Percentiles rank a stretch among this genome's conserved stretches.
These are phyloP conservation scores for Malbranchea zuffiana DNA, from an alignment of 2,329 filamentous ascomycete genomes.

Conservation along the genomic window DNA sequence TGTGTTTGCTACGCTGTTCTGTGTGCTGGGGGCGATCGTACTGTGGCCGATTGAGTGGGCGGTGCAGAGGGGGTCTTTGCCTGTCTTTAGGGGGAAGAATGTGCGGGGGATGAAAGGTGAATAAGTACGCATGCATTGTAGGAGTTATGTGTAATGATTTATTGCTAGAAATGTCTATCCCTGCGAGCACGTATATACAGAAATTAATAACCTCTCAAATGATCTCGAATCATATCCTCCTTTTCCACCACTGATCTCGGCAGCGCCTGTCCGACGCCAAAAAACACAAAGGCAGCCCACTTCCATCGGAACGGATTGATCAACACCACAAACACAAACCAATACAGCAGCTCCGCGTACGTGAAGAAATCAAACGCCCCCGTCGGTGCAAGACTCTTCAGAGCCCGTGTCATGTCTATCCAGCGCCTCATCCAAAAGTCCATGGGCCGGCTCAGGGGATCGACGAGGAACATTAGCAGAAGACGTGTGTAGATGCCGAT, in stretches of 20 bases:
- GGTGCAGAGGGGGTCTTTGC: conserved; percentile 31
- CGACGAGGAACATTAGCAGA: conserved; percentile 73
- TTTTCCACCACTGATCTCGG: conserved; percentile 55
- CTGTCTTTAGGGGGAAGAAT: neutral
- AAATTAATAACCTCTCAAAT: neutral
- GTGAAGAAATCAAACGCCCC: conserved; percentile 84
- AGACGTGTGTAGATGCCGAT: conserved; percentile 84
- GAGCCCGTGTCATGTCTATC: conserved; percentile 68
- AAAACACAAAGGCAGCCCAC: conserved; percentile 75
- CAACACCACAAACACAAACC: conserved; percentile 67
- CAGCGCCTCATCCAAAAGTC: conserved; percentile 69
- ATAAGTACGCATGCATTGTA: neutral
- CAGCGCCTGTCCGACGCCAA: conserved; percentile 57
- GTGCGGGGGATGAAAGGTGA: neutral
- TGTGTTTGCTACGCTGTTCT: conserved; percentile 53
- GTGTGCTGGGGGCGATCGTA: conserved; percentile 47
- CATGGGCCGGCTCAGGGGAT: conserved; percentile 62
- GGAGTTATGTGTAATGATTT: neutral
- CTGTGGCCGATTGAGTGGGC: conserved; percentile 42
- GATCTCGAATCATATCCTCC: conserved; percentile 51
- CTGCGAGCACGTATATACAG: neutral
- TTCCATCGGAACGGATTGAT: conserved; percentile 87
- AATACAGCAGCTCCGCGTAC: conserved; percentile 72
- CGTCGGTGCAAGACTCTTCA: conserved; percentile 60
- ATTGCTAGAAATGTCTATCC: neutral